Base-by-base conservation (phyloP, 768 basidiomycete species). In the Leccinum rimulosum region DNA sequence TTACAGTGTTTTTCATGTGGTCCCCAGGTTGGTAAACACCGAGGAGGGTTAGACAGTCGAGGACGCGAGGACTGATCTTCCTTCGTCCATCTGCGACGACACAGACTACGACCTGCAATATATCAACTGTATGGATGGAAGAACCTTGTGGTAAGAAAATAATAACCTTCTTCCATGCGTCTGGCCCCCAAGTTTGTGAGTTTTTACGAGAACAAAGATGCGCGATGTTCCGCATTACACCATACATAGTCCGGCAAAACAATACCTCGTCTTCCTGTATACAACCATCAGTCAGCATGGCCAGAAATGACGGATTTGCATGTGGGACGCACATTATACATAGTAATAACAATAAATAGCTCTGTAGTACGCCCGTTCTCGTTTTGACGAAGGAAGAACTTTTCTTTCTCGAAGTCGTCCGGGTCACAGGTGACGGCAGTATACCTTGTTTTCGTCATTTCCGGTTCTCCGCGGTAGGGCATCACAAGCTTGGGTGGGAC, bases 341-440 rank as follows among this genome's bases (percentile, higher is more conserved):
- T 94, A 25, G 95, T 98, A 66, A 98, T 90, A 58, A 93, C 91
- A 70, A 98, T 89, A 76, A 96, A 91, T 56, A 98, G 71, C 68
- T 98, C 95, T 12, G 94, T 97, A 57, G 87, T 82, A 55, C 94
- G 81, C 31, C 86, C 85, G 61, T 75, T 83, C 67, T 91, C 83
- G 68, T 89, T 89, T 70, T 97, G 95, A 53, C 95, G 81, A 31
- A 98, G 79, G 60, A 87, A 90, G 73, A 92, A 95, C 11, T 91
- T 88, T 50, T 84, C 84, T 69, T 80, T 83, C 73, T 91, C 86
- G 69, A 95, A 97, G 35, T 95, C 88, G 69, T 98, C 91, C 1
- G 95, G 95, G 69, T 95, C 93, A 71, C 94, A 93, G 10, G 94
- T 97, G 6, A 95, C 89, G 0, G 93, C 94, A 6, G 95, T 94